Conservation (phyloP, 352 stramenopile species). For the Phytophthora cactorum region DNA sequence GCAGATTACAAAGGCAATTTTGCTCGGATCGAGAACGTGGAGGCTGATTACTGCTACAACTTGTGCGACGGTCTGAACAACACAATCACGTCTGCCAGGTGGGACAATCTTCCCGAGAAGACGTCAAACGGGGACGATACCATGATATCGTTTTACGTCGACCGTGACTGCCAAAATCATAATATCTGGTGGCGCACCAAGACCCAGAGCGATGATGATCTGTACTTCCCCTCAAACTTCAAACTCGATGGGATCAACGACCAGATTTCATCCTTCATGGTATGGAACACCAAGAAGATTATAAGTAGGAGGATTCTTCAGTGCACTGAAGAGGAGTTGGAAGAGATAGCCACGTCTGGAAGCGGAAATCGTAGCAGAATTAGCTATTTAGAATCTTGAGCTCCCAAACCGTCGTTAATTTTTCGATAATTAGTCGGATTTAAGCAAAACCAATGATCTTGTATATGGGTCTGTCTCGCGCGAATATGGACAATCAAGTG, state of each 20-base stretch:
- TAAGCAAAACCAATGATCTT: no score
- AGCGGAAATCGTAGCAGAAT: background rate
- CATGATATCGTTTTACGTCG: slow-evolving; percentile 8
- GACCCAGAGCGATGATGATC: slow-evolving; percentile 2
- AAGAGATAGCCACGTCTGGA: background rate
- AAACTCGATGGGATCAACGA: slow-evolving; percentile 6
- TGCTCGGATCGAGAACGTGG: background rate
- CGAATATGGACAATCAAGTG: no score
- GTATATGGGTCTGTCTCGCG: no score
- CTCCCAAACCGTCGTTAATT: no score
- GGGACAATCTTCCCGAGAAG: slow-evolving; percentile 13
- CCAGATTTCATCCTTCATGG: slow-evolving; percentile 1
- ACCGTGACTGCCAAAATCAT: background rate
- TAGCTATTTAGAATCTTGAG: no score
- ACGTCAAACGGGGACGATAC: background rate
- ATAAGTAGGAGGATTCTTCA: background rate
- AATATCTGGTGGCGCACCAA: slow-evolving; percentile 10
- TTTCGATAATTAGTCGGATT: no score
- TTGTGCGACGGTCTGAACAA: slow-evolving; percentile 18
- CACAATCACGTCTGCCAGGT: slow-evolving; percentile 20
- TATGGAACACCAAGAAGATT: slow-evolving; percentile 2
- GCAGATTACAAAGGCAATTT: slow-evolving; percentile 22
- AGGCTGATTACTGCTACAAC: slow-evolving; percentile 20
- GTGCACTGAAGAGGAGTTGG: background rate
- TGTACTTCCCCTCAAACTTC: slow-evolving; percentile 14